phyloP scores from a whole-genome alignment of 2,329 filamentous ascomycete species.

The Trichoderma pleuroti region DNA sequence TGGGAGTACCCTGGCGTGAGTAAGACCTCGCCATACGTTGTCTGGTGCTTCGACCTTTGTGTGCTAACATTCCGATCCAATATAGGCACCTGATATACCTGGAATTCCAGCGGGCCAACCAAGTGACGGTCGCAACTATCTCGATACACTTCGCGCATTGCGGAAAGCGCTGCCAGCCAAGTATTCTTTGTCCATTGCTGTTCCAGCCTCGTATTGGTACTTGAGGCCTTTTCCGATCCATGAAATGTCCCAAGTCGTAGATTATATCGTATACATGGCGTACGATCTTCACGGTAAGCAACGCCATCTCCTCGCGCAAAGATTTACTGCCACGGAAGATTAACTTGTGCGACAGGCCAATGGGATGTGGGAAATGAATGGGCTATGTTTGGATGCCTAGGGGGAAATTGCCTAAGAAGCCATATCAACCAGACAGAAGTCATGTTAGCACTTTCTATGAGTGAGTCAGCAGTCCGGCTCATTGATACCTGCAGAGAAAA shows the following conservation, averaged over 20 bases:
- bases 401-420: conserved; percentile 35
- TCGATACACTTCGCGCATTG: conserved; percentile 18
- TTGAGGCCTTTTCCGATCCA: conserved; percentile 35
- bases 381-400: conserved; percentile 25
- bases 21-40: background rate
- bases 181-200: conserved; percentile 36
- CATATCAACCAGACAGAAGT: conserved; percentile 39
- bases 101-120: conserved; percentile 4
- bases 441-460: conserved; percentile 33
- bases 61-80: background rate
- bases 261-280: conserved; percentile 36
- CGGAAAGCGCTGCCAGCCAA: conserved; percentile 30
- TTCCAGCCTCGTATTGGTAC: conserved; percentile 40
- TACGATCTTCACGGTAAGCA: conserved; percentile 32
- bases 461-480: background rate
- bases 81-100: conserved; percentile 12
- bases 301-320: background rate
- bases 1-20: conserved; percentile 39
- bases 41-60: background rate
- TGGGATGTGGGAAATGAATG: conserved; percentile 27
- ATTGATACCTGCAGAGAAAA: background rate
- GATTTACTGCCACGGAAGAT: background rate
- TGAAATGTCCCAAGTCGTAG: conserved; percentile 27
- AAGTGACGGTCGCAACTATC: conserved; percentile 1
- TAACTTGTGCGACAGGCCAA: conserved; percentile 14